These are phyloP conservation scores for Nicotiana attenuata DNA, from an alignment of 257 asterid genomes.

Conservation along the genomic window DNA sequence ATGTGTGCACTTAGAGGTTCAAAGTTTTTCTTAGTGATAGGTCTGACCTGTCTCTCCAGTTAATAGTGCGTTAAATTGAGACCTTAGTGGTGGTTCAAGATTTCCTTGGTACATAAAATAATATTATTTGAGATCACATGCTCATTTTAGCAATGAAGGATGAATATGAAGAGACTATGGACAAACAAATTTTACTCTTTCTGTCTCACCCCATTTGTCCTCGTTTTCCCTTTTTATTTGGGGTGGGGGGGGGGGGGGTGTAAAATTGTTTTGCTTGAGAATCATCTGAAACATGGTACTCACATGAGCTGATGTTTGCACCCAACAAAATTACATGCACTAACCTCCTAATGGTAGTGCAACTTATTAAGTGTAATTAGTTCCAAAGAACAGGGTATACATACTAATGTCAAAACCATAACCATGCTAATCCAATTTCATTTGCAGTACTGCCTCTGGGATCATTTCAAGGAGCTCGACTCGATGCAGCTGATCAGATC, in stretches of 20 bases:
- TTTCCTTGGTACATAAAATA: background rate
- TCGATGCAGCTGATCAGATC: slow-evolving; percentile 71
- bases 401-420: background rate
- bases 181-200: background rate
- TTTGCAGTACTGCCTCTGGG: slow-evolving; percentile 90
- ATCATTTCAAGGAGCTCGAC: slow-evolving; percentile 85
- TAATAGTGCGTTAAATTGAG: background rate
- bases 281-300: background rate
- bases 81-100: background rate
- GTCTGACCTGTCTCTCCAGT: background rate
- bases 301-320: background rate
- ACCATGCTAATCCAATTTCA: background rate
- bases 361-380: background rate
- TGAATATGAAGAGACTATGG: background rate
- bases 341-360: background rate
- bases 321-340: background rate
- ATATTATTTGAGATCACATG: background rate
- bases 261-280: background rate
- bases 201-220: background rate
- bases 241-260: background rate
- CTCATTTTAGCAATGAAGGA: background rate
- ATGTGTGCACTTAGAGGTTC: background rate
- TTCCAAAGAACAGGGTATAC: background rate
- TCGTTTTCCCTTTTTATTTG: background rate
- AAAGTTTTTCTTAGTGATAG: background rate